These are phyloP conservation scores for Roridomyces roridus DNA, from an alignment of 768 basidiomycete genomes.

Conservation along the genomic window DNA sequence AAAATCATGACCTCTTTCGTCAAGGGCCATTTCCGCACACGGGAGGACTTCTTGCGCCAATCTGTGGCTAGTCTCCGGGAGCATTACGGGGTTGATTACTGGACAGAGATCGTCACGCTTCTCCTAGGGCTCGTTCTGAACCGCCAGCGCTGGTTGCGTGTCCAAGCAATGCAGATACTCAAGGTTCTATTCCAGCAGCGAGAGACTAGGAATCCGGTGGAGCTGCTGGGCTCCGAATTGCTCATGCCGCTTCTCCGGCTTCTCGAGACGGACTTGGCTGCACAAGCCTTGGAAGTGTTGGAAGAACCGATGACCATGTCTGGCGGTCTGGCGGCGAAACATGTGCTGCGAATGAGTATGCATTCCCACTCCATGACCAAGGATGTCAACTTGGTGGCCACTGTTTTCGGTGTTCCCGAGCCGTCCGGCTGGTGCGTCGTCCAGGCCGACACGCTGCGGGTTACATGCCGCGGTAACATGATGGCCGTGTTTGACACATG, in stretches of 20 bases:
- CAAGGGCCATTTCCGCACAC: constrained; percentile 86
- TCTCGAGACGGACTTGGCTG: constrained; percentile 84
- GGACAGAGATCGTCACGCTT: constrained; percentile 83
- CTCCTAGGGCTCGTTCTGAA: constrained; percentile 90
- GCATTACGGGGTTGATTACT: constrained; percentile 76
- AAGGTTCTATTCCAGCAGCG: constrained; percentile 89
- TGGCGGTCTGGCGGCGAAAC: constrained; percentile 77
- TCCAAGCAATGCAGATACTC: constrained; percentile 85
- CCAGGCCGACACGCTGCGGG: constrained; percentile 63
- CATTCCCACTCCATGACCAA: constrained; percentile 54
- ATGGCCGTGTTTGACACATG: constrained; percentile 88
- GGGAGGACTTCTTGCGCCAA: constrained; percentile 93
- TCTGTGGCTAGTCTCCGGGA: constrained; percentile 86
- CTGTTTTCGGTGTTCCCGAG: constrained; percentile 82
- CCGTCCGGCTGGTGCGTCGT: constrained; percentile 90
- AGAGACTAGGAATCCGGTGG: constrained; percentile 76
- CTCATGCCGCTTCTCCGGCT: constrained; percentile 91
- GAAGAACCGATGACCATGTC: constrained; percentile 88
- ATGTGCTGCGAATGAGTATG: constrained; percentile 94
- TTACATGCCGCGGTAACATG: constrained; percentile 76
- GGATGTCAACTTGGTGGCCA: constrained; percentile 61
- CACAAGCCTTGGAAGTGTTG: constrained; percentile 89
- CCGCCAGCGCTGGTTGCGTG: constrained; percentile 77
- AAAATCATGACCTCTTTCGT: constrained; percentile 91
- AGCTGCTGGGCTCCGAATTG: constrained; percentile 81